Evolutionary conservation across 345 rosid species (phyloP).

Genomic region (Populus pruinosa): DNA sequence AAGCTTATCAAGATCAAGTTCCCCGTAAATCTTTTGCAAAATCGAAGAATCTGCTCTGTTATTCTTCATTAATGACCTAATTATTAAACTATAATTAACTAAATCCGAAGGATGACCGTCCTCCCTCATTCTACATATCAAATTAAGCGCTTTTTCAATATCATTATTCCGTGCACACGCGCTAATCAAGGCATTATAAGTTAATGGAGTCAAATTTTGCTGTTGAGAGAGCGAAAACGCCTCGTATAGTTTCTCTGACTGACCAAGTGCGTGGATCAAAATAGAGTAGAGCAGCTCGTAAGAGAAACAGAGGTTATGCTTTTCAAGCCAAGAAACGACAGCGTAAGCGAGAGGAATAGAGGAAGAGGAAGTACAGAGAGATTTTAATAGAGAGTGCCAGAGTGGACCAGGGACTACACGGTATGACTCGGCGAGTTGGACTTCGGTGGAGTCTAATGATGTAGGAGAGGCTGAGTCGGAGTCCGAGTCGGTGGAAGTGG

Average conservation of each 20-base stretch:
- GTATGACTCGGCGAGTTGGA: slow-evolving; percentile 74
- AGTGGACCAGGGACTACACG: slow-evolving; percentile 80
- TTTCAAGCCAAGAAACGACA: slow-evolving; percentile 83
- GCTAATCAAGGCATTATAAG: slow-evolving; percentile 85
- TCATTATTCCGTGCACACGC: slow-evolving; percentile 89
- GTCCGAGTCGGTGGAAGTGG: slow-evolving; percentile 17
- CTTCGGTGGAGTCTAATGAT: slow-evolving; percentile 56
- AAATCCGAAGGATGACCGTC: slow-evolving; percentile 88
- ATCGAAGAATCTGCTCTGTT: slow-evolving; percentile 64
- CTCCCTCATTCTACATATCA: slow-evolving; percentile 81
- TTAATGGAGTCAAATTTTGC: slow-evolving; percentile 72
- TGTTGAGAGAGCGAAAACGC: slow-evolving; percentile 82
- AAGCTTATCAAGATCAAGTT: slow-evolving; percentile 65
- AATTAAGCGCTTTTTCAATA: slow-evolving; percentile 72
- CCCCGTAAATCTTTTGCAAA: slow-evolving; percentile 61
- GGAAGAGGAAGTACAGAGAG: slow-evolving; percentile 51
- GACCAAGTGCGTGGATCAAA: slow-evolving; percentile 89
- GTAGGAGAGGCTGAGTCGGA: slow-evolving; percentile 34
- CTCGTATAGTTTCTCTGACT: slow-evolving; percentile 90
- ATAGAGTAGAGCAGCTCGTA: slow-evolving; percentile 92
- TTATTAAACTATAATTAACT: slow-evolving; percentile 77
- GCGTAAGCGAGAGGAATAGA: slow-evolving; percentile 66
- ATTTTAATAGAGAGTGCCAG: slow-evolving; percentile 83
- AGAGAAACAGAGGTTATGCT: slow-evolving; percentile 89
- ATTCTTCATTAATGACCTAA: slow-evolving; percentile 59